A percentile compares a stretch with the other conserved stretches of the same genome.
Evolutionary conservation across 2,329 filamentous ascomycete species (phyloP).

Genomic region (Anthostomella pinea): DNA sequence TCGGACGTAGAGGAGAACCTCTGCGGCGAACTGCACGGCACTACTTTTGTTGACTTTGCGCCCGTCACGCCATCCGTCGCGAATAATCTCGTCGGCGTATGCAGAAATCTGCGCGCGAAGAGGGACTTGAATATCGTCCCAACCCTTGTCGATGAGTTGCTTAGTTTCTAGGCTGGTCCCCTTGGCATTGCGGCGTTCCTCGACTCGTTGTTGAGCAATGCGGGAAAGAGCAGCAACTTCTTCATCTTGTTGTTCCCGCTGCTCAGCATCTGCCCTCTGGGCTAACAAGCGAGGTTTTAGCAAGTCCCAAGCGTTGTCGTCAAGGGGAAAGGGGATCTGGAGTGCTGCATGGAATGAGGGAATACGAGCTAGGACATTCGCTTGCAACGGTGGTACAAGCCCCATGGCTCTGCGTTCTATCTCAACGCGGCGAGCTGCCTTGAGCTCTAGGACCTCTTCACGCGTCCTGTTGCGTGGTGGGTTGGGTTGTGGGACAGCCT

Average conservation of each 20-base stretch:
- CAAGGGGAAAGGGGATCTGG: slow-evolving; percentile 65
- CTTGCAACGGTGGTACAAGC: slow-evolving; percentile 62
- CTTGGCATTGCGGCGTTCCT: slow-evolving; percentile 20
- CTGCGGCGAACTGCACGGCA: slow-evolving; percentile 66
- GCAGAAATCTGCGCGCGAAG: slow-evolving; percentile 62
- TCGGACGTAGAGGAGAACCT: slow-evolving; percentile 66
- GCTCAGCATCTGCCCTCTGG: slow-evolving; percentile 64
- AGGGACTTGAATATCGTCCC: slow-evolving; percentile 68
- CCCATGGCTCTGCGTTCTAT: slow-evolving; percentile 68
- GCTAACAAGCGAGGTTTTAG: slow-evolving; percentile 65
- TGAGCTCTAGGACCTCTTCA: slow-evolving; percentile 62
- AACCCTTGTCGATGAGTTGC: slow-evolving; percentile 63
- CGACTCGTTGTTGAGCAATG: slow-evolving; percentile 34
- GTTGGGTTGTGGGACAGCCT: slow-evolving; percentile 10
- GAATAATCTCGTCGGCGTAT: slow-evolving; percentile 70
- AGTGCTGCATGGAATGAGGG: slow-evolving; percentile 72
- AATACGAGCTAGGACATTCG: slow-evolving; percentile 64
- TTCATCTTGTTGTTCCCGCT: slow-evolving; percentile 42
- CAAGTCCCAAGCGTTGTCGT: slow-evolving; percentile 66
- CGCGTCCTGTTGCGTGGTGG: slow-evolving; percentile 45
- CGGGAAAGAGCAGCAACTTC: slow-evolving; percentile 32
- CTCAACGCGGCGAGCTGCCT: slow-evolving; percentile 61
- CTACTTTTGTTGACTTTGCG: slow-evolving; percentile 61
- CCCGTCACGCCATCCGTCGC: slow-evolving; percentile 62
- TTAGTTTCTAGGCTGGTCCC: slow-evolving; percentile 45